Evolutionary conservation across 179 eudicot species (phyloP), one percentile per base, ranked within the genome.

Genomic region (Pouteria campechiana): DNA sequence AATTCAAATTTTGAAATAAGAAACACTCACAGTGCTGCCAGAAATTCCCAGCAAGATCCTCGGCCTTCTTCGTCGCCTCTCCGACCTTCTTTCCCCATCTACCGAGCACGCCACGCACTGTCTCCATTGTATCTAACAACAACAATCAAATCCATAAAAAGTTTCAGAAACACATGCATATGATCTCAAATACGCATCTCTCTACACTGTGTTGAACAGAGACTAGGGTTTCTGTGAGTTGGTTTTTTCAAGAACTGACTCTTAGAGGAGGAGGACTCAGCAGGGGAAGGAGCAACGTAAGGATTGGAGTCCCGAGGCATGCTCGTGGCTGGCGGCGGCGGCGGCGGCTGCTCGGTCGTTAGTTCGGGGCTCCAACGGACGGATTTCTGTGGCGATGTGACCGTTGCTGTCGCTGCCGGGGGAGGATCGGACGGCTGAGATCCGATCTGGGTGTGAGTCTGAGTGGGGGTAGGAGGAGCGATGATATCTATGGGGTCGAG

Each of bases 251-350:
- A n/a, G n/a, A n/a, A 64, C 58, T 48, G 43, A 83, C 89, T 72
- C 42, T 79, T 83, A 34, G 46, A 24, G 7, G 76, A 50, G 32
- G 95, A 75, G 0, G 64, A n/a, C 14, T 70, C 68, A 4, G 50
- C 74, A 1, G 93, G 88, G 34, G 65, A 55, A 28, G 89, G 55
- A 3, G 89, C 37, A n/a, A 83, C 83, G 37, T 86, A 86, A 25
- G 96, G 96, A 27, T 86, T 86, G 7, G 89, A 74, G 39, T 83
- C 86, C 0, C 48, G 19, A 2, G 88, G 93, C 87, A 82, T 65
- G 52, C 81, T 50, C 47, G 83, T 65, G 43, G 86, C 69, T 0
- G 74, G 51, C 4, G 55, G 19, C 19, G 54, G 44, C 41, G 64
- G 20, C 14, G 53, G 16, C 27, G 61, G 28, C 17, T 46, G 24